Percentiles rank a stretch among this genome's conserved stretches.
Evolutionary conservation across 352 stramenopile species (phyloP).

Genomic region (Phytopythium sindhum): DNA sequence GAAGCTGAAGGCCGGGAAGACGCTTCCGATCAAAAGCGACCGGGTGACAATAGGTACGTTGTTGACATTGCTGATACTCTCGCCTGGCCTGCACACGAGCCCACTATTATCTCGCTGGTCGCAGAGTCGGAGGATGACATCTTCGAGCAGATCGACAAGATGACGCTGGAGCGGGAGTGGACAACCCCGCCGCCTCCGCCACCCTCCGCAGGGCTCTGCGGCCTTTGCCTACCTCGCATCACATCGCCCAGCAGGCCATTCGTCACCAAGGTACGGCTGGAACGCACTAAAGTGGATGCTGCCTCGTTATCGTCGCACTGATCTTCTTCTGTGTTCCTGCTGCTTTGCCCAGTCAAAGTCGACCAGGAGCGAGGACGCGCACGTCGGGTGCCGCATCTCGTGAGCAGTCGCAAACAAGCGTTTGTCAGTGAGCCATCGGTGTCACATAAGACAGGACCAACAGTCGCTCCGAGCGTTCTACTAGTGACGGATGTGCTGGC

Average conservation of each 20-base stretch:
- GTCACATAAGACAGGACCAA: too few relatives aligned
- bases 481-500: too few relatives aligned
- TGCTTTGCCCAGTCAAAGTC: background rate
- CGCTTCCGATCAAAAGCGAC: conserved; percentile 42
- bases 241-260: conserved; percentile 26
- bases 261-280: conserved; percentile 1
- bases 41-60: conserved; percentile 39
- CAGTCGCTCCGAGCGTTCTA: too few relatives aligned
- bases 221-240: conserved; percentile 16
- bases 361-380: background rate
- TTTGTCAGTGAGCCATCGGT: too few relatives aligned
- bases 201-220: conserved; percentile 30
- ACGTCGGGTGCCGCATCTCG: conserved; percentile 1
- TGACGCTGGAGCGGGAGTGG: conserved; percentile 56
- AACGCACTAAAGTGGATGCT: background rate
- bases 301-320: background rate
- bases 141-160: conserved; percentile 67
- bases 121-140: conserved; percentile 75
- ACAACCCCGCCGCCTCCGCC: conserved; percentile 25
- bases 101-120: background rate
- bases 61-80: background rate
- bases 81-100: background rate
- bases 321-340: too few relatives aligned
- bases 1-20: conserved; percentile 41
- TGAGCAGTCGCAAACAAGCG: background rate